Evolutionary conservation across 768 basidiomycete genomes (phyloP), one percentile per base, ranked within the genome.

Genomic region (Naganishia kalamii): DNA sequence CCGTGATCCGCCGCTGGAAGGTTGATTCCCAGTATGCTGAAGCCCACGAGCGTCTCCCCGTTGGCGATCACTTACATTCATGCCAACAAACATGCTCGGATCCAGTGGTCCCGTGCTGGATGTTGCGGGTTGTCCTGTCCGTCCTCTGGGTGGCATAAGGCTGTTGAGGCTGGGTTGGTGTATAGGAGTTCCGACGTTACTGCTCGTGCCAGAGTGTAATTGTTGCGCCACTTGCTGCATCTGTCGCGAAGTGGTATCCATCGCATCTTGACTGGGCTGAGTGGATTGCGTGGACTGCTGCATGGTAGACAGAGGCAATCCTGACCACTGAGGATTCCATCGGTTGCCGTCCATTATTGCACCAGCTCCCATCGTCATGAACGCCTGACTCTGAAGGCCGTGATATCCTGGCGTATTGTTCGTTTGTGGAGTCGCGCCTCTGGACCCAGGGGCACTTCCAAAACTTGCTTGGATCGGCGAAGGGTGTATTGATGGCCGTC

Each of bases 111-210:
- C 37, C 2, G 8, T 57, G 19, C 6, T 23, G 6, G 3, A 17
- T 25, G 54, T 25, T 25, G 54, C 37, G 13, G 37, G 21, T 6
- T 40, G 54, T 8, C 2, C 3, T 23, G 35, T 23, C 23, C 54
- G 54, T 8, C 54, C 54, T 27, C 54, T 37, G 5, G 54, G 54
- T 3, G 54, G 54, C 15, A 40, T 33, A 19, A 57, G 37, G 23
- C 54, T 57, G 37, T 57, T 57, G 54, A 57, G 54, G 27, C 54
- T 57, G 35, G 54, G 54, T 57, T 57, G 54, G 40, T 57, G 54
- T 12, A 57, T 33, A 13, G 54, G 54, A 40, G 54, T 40, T 23
- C 54, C 54, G 35, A 33, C 54, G 40, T 57, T 33, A 40, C 54
- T 57, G 19, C 23, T 41, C n/a, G 40, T 23, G 33, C 29, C n/a